These are phyloP conservation scores for Phycomyces nitens DNA, from an alignment of 192 early-diverging fungal genomes.

Conservation along the genomic window DNA sequence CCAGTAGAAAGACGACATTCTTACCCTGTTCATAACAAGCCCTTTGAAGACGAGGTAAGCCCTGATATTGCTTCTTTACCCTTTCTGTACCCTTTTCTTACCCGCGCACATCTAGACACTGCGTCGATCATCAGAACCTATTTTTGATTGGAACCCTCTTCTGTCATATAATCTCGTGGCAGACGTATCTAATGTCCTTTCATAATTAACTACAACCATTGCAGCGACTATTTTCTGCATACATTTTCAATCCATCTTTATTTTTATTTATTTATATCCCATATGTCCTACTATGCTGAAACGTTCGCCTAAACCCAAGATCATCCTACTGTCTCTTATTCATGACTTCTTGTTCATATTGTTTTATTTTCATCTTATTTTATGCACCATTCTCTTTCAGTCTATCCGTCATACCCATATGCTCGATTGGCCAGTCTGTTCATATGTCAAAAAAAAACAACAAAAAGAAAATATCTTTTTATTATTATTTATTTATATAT, in stretches of 20 bases:
- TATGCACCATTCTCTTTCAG: background rate
- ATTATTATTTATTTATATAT: too few species aligned
- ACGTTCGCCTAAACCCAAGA: background rate
- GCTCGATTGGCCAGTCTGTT: conserved; percentile 19
- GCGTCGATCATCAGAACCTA: conserved; percentile 23
- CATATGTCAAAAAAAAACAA: background rate
- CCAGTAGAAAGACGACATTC: conserved; percentile 10
- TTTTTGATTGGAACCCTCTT: conserved; percentile 14
- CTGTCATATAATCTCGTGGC: background rate
- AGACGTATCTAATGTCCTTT: background rate
- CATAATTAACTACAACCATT: background rate
- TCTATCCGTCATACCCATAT: background rate
- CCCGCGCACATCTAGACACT: too few species aligned
- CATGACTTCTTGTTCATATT: background rate
- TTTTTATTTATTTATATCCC: conserved; percentile 4
- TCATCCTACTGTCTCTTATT: conserved; percentile 1
- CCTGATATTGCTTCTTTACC: background rate
- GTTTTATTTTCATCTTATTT: background rate
- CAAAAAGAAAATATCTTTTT: background rate
- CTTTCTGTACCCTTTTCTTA: too few species aligned
- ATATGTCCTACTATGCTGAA: conserved; percentile 1
- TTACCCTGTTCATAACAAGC: background rate
- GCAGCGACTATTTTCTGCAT: too few species aligned
- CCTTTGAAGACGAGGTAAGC: conserved; percentile 9
- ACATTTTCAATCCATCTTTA: background rate